Evolutionary conservation across 257 asterid species (phyloP).

Genomic region (Osmanthus fragrans): DNA sequence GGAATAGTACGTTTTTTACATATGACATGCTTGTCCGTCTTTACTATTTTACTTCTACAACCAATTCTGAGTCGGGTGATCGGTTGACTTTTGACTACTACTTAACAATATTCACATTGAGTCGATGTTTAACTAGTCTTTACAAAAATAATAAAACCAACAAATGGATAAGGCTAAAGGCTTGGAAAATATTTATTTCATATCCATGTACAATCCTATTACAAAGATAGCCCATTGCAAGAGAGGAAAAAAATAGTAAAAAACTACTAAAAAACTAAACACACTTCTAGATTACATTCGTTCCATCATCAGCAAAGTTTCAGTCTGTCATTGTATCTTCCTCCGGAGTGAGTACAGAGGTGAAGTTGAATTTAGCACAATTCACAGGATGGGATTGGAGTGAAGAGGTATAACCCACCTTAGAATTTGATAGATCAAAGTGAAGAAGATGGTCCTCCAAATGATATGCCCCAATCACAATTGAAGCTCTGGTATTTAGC

Average conservation of each 20-base stretch:
- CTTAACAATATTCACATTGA: neutral
- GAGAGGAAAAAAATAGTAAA: neutral
- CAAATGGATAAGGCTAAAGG: neutral
- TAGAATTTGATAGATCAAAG: constrained; percentile 31
- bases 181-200: neutral
- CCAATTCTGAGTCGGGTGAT: no score
- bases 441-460: constrained; percentile 27
- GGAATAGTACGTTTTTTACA: no score
- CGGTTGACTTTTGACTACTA: no score
- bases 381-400: constrained; percentile 7
- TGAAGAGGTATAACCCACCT: constrained; percentile 20
- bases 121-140: no score
- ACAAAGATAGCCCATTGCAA: neutral
- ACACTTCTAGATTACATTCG: neutral
- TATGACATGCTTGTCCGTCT: no score
- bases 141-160: neutral
- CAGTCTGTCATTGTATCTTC: neutral
- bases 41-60: no score
- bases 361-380: constrained; percentile 27
- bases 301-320: neutral
- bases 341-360: neutral
- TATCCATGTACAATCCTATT: neutral
- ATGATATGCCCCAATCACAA: constrained; percentile 27
- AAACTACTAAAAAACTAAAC: neutral
- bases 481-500: constrained; percentile 18